A percentile compares a stretch with the other conserved stretches of the same genome.
Evolutionary conservation across 1,139 yeast species (phyloP).

Genomic region (Zygosaccharomyces pseudobailii): DNA sequence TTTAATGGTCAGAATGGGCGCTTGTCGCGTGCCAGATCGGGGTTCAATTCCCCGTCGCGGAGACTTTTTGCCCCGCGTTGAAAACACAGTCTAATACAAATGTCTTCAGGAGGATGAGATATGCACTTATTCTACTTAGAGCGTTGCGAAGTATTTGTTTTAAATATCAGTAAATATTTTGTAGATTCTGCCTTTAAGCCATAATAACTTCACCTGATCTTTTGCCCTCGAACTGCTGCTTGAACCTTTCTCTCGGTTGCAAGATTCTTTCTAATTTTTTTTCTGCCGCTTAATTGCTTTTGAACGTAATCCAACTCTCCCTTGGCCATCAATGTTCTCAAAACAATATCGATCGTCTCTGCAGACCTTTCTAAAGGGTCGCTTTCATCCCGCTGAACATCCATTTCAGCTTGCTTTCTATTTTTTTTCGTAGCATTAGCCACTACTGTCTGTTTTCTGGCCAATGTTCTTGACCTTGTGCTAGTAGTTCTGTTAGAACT

Average conservation of each 20-base stretch:
- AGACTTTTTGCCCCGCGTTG: not conserved
- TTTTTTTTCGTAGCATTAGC: conserved; percentile 68
- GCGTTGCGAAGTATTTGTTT: not conserved
- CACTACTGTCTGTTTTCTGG: conserved; percentile 60
- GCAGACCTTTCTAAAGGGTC: conserved; percentile 55
- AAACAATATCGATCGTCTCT: conserved; percentile 59
- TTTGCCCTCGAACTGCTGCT: conserved; percentile 21
- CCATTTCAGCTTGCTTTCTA: conserved; percentile 50
- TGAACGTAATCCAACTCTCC: conserved; percentile 48
- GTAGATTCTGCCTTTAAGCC: not conserved
- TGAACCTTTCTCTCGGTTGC: conserved; percentile 50
- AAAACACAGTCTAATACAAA: too few species aligned
- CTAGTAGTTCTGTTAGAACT: conserved; percentile 33
- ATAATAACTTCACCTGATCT: conserved; percentile 9
- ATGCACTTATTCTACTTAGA: too few species aligned
- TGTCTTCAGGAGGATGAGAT: too few species aligned
- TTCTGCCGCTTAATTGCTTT: conserved; percentile 56
- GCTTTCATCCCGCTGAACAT: conserved; percentile 48
- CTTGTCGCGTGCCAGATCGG: not conserved
- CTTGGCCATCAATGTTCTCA: conserved; percentile 49
- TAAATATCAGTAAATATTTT: not conserved
- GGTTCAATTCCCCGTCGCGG: not conserved
- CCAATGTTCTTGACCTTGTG: conserved; percentile 51
- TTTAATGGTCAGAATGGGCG: not conserved
- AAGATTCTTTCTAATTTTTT: conserved; percentile 55